Evolutionary conservation across 2,329 filamentous ascomycete species (phyloP), one percentile per base, ranked within the genome.

Genomic region (Cladophialophora bantiana): DNA sequence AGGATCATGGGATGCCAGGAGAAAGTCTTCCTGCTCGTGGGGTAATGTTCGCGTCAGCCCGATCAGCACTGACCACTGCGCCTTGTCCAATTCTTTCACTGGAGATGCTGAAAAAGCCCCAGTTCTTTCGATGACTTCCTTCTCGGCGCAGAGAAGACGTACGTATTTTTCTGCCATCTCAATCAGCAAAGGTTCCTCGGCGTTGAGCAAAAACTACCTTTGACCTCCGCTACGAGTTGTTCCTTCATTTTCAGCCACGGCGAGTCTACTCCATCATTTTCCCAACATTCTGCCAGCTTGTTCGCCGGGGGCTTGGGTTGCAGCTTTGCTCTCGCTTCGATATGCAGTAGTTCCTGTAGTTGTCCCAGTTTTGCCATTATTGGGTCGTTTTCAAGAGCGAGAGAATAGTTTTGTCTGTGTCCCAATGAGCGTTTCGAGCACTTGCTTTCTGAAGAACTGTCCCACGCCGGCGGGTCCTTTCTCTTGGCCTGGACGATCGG

Each of bases 51-150:
- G 83, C 71, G 98, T 94, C 0, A 97, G 77, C 0, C 90, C 89
- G 48, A 96, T 93, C 0, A 97, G 78, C 0, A 91, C 90, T 70
- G 96, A 90, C 90, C 92, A 97, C 72, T 96, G 91, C 59, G 93
- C 88, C 35, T 81, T 77, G n/a, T 78, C 81, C 2, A 88, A 73
- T 54, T 79, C 77, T 12, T 88, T 85, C 0, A 86, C 26, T 82
- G 78, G 6, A 82, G 81, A 71, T 89, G 85, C 55, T 85, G 83
- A 18, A 12, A 9, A 12, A 9, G 45, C 45, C 54, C 86, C 94
- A 91, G 0, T 96, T 89, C 62, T 3, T 26, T 96, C 90, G 0
- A 96, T 94, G 73, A 93, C 94, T 72, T 95, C 93, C 31, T 86
- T 88, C 75, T 98, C 94, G 0, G 97, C 91, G 63, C 69, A 68